phyloP scores from a whole-genome alignment of 257 asterid species.

The Plantago major region DNA sequence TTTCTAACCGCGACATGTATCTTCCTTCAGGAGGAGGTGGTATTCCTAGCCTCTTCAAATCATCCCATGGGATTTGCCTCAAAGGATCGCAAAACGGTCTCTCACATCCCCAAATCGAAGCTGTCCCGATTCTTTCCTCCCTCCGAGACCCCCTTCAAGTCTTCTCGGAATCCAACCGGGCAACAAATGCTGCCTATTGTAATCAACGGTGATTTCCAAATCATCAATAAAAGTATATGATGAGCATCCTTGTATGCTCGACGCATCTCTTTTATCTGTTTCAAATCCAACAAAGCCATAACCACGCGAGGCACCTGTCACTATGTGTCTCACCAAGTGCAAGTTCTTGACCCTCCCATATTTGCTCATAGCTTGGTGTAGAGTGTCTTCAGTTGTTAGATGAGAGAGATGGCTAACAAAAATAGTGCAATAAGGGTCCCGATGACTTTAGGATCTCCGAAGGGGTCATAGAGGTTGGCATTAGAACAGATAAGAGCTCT shows the following conservation, averaged over 20 bases:
- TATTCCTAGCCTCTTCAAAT: slow-evolving; percentile 82
- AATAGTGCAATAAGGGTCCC: slow-evolving; percentile 91
- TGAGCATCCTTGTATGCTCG: slow-evolving; percentile 91
- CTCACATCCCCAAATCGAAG: slow-evolving; percentile 98
- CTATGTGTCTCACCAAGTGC: slow-evolving; percentile 87
- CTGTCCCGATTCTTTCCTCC: slow-evolving; percentile 97
- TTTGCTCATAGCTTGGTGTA: slow-evolving; percentile 75
- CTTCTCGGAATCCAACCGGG: slow-evolving; percentile 99
- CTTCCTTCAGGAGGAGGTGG: slow-evolving; percentile 89
- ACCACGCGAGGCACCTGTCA: slow-evolving; percentile 94
- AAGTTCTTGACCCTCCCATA: slow-evolving; percentile 79
- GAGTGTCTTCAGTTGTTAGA: slow-evolving; percentile 71
- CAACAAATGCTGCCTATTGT: slow-evolving; percentile 90
- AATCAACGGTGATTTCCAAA: slow-evolving; percentile 87
- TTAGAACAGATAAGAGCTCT: slow-evolving; percentile 89
- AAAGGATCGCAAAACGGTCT: slow-evolving; percentile 84
- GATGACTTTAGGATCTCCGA: slow-evolving; percentile 72
- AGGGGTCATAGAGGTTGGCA: slow-evolving; percentile 88
- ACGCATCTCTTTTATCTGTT: slow-evolving; percentile 76
- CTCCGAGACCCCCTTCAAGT: slow-evolving; percentile 96
- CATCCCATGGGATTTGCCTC: slow-evolving; percentile 77
- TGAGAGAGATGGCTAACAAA: slow-evolving; percentile 89
- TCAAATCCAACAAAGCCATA: slow-evolving; percentile 93
- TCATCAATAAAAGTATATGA: slow-evolving; percentile 62
- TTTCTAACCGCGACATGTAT: slow-evolving; percentile 83